Conservation (phyloP, 1,284 basidiomycete species). For the Xerocomus minutiporus region DNA sequence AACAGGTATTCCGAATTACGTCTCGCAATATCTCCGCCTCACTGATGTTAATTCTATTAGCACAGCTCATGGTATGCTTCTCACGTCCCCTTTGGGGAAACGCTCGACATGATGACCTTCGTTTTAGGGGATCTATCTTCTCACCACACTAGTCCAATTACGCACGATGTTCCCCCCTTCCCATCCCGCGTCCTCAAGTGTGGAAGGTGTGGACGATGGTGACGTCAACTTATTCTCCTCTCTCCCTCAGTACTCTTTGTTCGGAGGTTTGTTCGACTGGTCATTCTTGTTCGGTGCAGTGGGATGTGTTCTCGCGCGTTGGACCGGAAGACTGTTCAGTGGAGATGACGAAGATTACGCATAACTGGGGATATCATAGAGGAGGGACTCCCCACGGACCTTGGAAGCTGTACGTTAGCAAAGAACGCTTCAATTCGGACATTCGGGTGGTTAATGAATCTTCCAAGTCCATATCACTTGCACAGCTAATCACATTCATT, state of each 20-base stretch:
- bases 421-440: not conserved
- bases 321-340: constrained; percentile 39
- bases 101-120: not conserved
- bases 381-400: constrained; percentile 2
- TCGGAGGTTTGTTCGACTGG: constrained; percentile 69
- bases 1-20: constrained; percentile 57
- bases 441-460: not conserved
- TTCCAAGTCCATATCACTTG: not conserved
- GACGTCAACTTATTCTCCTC: constrained; percentile 62
- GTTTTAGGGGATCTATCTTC: constrained; percentile 66
- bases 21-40: constrained; percentile 65
- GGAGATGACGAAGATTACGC: constrained; percentile 17
- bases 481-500: not conserved
- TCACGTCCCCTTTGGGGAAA: constrained; percentile 7
- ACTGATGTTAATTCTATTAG: constrained; percentile 65
- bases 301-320: constrained; percentile 43
- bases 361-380: not conserved
- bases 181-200: constrained; percentile 20
- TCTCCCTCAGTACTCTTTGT: constrained; percentile 68
- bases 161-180: constrained; percentile 66
- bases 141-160: constrained; percentile 73
- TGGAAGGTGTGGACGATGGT: constrained; percentile 13
- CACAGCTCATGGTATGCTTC: constrained; percentile 68
- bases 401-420: constrained; percentile 6
- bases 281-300: constrained; percentile 58